Conservation (phyloP, 73 alveolate genomes). For the Blepharisma japonicum region DNA sequence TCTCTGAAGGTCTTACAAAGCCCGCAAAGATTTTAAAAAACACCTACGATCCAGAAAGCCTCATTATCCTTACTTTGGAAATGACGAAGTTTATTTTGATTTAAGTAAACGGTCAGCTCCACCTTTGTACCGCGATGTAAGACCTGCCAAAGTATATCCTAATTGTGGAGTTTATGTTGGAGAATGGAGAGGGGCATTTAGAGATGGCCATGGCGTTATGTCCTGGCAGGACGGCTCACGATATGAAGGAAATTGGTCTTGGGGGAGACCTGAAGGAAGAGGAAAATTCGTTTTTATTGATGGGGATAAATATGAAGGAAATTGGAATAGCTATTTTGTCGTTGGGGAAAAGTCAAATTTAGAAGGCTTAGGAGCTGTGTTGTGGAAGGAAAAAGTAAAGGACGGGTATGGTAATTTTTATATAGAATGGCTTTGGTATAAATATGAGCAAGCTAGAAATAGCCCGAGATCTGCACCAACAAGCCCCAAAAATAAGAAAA, state of each 20-base stretch:
- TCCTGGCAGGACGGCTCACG: conserved; percentile 52
- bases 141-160: background rate
- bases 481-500: conserved; percentile 1
- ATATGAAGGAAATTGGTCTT: conserved; percentile 40
- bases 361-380: background rate
- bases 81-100: background rate
- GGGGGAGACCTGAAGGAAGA: conserved; percentile 47
- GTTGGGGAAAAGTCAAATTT: background rate
- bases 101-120: background rate
- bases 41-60: background rate
- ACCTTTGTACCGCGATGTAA: background rate
- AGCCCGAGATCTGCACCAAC: conserved; percentile 12
- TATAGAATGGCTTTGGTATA: conserved; percentile 22
- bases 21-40: background rate
- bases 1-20: background rate
- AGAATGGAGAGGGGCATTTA: conserved; percentile 30
- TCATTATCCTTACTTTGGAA: conserved; percentile 14
- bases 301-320: conserved; percentile 16
- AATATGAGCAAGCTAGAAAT: background rate
- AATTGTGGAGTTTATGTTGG: conserved; percentile 12
- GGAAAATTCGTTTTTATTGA: conserved; percentile 35
- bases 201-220: conserved; percentile 46
- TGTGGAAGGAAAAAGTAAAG: conserved; percentile 17
- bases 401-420: background rate
- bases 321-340: background rate